Evolutionary conservation across 176 grass and related monocot genomes (phyloP), one percentile per base, ranked within the genome.

Genomic region (Aegilops sharonensis): DNA sequence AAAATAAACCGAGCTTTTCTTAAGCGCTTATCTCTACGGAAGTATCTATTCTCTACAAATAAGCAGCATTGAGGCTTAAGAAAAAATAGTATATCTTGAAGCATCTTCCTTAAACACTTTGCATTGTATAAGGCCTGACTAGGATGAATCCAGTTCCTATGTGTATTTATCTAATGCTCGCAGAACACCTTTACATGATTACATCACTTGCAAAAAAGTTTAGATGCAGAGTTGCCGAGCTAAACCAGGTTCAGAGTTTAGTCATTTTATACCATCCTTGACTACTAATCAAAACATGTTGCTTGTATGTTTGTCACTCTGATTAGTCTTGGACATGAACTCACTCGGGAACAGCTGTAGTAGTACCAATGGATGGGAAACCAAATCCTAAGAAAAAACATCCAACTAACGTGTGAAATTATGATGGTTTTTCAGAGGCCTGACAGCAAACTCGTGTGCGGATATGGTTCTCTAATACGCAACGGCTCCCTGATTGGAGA

Each of bases 391-490:
- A 47, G 20, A 77, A 65, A 52, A 50, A 35, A 4, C 74, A 20
- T 56, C 27, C 11, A 1, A 60, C 67, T 61, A 67, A 5, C 67
- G 85, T 84, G 75, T 68, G 67, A 90, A 87, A 68, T 15, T 80
- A 43, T 24, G 8, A 32, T 48, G 34, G 25, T 45, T 47, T 71
- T 68, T 35, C 29, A 27, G 64, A 52, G 29, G 3, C 3, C 17
- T 24, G 74, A 66, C 73, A 68, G 42, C 89, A 59, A 40, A 29
- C 65, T 87, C 43, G 21, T 72, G n/a, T 2, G 68, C 18, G 43
- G 85, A 87, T 87, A 83, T 61, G 75, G 36, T 91, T 80, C 80
- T 87, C 66, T 67, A 87, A 23, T 80, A 84, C 67, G 89, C 80
- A 79, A 79, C 66, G 59, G 12, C 66, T 29, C 60, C 32, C 45